phyloP scores from a whole-genome alignment of 441 rosid genomes.

The Corymbia calophylla region DNA sequence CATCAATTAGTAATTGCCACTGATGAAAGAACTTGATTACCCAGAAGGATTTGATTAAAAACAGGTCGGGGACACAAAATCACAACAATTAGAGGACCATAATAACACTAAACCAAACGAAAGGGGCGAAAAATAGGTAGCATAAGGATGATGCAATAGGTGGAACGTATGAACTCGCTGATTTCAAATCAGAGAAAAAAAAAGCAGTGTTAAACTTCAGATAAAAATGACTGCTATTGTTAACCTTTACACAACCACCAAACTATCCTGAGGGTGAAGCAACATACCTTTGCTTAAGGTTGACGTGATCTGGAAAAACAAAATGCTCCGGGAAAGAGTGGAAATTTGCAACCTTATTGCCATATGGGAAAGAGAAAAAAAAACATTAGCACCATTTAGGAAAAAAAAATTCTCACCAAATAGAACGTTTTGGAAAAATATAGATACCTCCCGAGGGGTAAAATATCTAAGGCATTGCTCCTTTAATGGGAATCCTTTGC shows the following conservation, averaged over 20 bases:
- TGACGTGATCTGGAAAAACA: slow-evolving; percentile 54
- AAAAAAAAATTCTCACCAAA: neutral
- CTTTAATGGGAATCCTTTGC: slow-evolving; percentile 47
- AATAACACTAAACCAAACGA: neutral
- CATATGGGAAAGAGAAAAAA: neutral
- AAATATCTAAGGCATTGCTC: slow-evolving; percentile 83
- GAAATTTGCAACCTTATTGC: slow-evolving; percentile 71
- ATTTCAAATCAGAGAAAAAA: neutral
- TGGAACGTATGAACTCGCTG: neutral
- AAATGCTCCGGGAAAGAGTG: slow-evolving; percentile 88
- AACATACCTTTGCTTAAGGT: slow-evolving; percentile 72
- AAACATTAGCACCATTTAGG: neutral
- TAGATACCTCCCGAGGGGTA: slow-evolving; percentile 77
- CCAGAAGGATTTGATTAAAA: neutral
- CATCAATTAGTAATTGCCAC: neutral
- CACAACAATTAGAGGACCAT: neutral
- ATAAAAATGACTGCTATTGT: neutral
- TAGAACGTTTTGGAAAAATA: neutral
- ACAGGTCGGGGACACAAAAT: neutral
- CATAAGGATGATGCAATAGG: neutral
- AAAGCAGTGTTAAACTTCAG: neutral
- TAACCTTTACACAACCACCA: neutral
- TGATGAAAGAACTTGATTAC: neutral
- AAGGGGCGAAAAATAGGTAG: neutral
- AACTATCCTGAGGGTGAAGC: neutral